These are phyloP conservation scores for Gentiana dahurica DNA, from an alignment of 257 asterid species.

Conservation along the genomic window DNA sequence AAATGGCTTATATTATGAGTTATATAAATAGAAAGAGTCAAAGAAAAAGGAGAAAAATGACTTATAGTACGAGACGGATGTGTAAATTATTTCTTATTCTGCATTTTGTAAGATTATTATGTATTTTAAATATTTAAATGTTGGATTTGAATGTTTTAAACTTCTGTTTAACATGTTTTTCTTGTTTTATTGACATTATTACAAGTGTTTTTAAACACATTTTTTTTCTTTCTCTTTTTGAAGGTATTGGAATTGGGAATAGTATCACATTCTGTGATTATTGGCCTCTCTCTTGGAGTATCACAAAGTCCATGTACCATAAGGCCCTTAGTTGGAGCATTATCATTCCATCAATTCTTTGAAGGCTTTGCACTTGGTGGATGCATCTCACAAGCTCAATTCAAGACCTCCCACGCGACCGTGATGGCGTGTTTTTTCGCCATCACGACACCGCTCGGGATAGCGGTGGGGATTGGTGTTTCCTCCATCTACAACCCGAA, in stretches of 20 bases:
- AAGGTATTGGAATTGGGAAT: slow-evolving; percentile 93
- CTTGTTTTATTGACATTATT: too few species aligned
- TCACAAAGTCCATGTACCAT: slow-evolving; percentile 89
- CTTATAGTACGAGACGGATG: too few species aligned
- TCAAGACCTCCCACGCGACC: slow-evolving; percentile 42
- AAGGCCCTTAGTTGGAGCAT: slow-evolving; percentile 72
- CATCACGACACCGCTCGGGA: slow-evolving; percentile 76
- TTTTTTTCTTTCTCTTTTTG: neutral
- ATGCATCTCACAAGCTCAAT: slow-evolving; percentile 81
- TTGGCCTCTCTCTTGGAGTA: slow-evolving; percentile 85
- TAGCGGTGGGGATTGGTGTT: slow-evolving; percentile 51
- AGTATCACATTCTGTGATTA: slow-evolving; percentile 85
- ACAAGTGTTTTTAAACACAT: too few species aligned
- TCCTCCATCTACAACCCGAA: slow-evolving; percentile 59
- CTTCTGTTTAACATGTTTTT: too few species aligned
- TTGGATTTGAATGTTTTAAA: too few species aligned
- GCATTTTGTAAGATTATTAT: too few species aligned
- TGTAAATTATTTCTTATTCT: too few species aligned
- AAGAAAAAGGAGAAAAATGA: too few species aligned
- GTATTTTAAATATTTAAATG: too few species aligned
- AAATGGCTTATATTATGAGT: too few species aligned
- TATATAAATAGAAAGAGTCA: too few species aligned
- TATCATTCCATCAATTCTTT: slow-evolving; percentile 84
- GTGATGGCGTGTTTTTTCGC: slow-evolving; percentile 87
- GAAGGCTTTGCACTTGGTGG: slow-evolving; percentile 96